Conservation (phyloP, 1,139 yeast genomes). For the Suhomyces wounanorum region DNA sequence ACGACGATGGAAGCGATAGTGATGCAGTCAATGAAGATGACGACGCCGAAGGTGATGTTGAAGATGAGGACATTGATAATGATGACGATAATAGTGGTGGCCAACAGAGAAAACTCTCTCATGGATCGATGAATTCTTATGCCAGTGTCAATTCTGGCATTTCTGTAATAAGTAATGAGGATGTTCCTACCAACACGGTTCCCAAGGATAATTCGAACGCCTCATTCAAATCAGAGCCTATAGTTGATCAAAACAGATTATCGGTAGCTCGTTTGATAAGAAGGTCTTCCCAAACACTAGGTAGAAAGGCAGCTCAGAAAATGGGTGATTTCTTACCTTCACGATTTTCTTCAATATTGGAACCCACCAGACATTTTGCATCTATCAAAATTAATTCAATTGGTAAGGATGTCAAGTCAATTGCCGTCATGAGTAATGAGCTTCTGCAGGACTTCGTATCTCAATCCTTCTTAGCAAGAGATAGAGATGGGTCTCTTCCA, state of each 20-base stretch:
- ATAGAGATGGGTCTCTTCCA: constrained; percentile 13
- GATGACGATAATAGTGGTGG: constrained; percentile 28
- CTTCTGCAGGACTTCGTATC: constrained; percentile 42
- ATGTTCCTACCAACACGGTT: constrained; percentile 14
- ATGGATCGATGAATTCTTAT: constrained; percentile 42
- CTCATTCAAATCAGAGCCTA: constrained; percentile 50
- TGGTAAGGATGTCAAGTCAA: constrained; percentile 60
- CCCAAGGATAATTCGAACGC: constrained; percentile 5
- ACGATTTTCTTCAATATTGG: constrained; percentile 80
- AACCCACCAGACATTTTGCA: constrained; percentile 93
- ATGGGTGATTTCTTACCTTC: constrained; percentile 88
- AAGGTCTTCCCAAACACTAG: constrained; percentile 57
- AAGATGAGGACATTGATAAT: constrained; percentile 31
- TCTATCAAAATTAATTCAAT: constrained; percentile 78
- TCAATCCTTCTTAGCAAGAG: constrained; percentile 31
- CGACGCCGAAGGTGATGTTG: constrained; percentile 31
- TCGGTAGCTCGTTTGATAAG: constrained; percentile 72
- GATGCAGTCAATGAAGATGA: constrained; percentile 31
- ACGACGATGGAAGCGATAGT: constrained; percentile 33
- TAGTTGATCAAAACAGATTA: constrained; percentile 67
- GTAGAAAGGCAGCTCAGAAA: constrained; percentile 81
- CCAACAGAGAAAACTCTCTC: constrained; percentile 42
- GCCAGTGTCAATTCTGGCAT: constrained; percentile 38
- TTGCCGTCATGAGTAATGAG: constrained; percentile 57
- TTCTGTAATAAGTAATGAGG: constrained; percentile 29